These are phyloP conservation scores for Castanea crenata DNA, from an alignment of 306 rosid species.

Conservation along the genomic window DNA sequence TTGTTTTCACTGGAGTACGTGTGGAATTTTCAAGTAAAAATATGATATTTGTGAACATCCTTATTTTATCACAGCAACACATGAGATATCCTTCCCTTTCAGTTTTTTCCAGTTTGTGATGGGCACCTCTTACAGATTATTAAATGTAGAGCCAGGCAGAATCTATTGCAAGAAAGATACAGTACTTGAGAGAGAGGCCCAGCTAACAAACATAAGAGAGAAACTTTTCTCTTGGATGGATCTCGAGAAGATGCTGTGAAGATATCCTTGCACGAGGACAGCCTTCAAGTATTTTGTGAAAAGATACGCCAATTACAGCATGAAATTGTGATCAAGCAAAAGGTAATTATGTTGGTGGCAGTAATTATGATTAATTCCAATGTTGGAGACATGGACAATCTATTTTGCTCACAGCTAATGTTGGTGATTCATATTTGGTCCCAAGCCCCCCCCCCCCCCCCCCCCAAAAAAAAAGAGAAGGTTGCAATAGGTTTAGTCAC, in stretches of 20 bases:
- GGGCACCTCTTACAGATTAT: conserved; percentile 29
- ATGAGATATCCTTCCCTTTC: conserved; percentile 15
- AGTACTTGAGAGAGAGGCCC: conserved; percentile 44
- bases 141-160: conserved; percentile 61
- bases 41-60: background rate
- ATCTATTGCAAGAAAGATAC: conserved; percentile 49
- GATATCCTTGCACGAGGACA: conserved; percentile 58
- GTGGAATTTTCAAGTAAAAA: background rate
- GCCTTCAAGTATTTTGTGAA: conserved; percentile 56
- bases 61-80: background rate
- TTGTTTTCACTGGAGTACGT: too few species aligned
- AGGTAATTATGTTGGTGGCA: conserved; percentile 44
- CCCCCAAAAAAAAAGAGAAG: too few species aligned
- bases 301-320: conserved; percentile 70
- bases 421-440: background rate
- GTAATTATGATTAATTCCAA: background rate
- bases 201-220: conserved; percentile 31
- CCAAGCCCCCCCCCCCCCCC: too few species aligned
- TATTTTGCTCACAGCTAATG: background rate
- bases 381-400: background rate
- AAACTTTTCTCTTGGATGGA: conserved; percentile 38
- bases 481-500: too few species aligned
- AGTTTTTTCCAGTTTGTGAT: conserved; percentile 11
- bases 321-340: conserved; percentile 51
- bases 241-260: conserved; percentile 39